These are phyloP conservation scores for Neopestalotiopsis sp. DNA, from an alignment of 2,329 filamentous ascomycete genomes.

Conservation along the genomic window DNA sequence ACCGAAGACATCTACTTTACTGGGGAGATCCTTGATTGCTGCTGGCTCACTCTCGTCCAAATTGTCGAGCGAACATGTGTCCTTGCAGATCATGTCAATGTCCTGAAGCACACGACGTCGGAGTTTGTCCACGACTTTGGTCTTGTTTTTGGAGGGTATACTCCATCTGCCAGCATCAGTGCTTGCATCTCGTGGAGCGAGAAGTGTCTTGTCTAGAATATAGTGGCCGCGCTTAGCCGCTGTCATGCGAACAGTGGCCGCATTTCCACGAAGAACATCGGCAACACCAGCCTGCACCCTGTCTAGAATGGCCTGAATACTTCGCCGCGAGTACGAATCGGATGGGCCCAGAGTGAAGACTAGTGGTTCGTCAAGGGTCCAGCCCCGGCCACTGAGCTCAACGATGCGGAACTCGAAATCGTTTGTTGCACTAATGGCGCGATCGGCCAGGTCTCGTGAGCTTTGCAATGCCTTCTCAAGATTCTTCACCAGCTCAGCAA, in stretches of 20 bases:
- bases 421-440: constrained; percentile 44
- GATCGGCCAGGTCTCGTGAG: constrained; percentile 47
- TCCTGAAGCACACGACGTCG: constrained; percentile 52
- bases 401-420: constrained; percentile 55
- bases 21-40: neutral
- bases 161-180: constrained; percentile 28
- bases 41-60: constrained; percentile 27
- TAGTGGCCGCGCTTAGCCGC: constrained; percentile 59
- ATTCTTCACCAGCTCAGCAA: constrained; percentile 46
- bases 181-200: constrained; percentile 38
- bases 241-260: constrained; percentile 51
- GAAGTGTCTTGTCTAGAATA: constrained; percentile 54
- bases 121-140: constrained; percentile 46
- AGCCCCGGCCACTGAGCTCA: constrained; percentile 50
- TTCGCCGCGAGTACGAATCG: constrained; percentile 48
- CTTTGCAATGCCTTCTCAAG: constrained; percentile 42
- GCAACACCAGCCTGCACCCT: constrained; percentile 56
- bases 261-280: constrained; percentile 52
- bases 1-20: constrained; percentile 9
- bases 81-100: constrained; percentile 54
- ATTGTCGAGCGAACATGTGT: constrained; percentile 52
- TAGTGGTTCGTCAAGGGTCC: constrained; percentile 52
- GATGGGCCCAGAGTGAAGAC: constrained; percentile 48
- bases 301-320: constrained; percentile 54
- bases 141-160: constrained; percentile 41